Base-by-base conservation (phyloP, 805 yeast species). In the Pichia paraexigua region DNA sequence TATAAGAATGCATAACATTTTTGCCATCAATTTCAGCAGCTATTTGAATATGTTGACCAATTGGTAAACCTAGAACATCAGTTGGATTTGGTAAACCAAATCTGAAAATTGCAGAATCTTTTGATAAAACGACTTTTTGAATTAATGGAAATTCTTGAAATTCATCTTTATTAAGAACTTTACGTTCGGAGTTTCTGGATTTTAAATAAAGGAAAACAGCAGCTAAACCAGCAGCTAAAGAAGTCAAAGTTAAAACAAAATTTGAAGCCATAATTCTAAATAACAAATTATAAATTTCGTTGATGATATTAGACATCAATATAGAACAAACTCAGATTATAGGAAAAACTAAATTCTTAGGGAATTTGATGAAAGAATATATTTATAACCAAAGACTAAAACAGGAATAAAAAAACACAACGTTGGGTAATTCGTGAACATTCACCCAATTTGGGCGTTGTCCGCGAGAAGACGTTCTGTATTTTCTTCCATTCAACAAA, bases 31-130 rank as follows among this genome's bases (percentile, higher is more conserved):
- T 83, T 43, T 68, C 72, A 20, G 95, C 92, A 21, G 80, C 79
- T 60, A 91, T 81, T 44, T 89, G 79, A 64, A 92, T 84, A 67
- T 92, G 97, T 72, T 92, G 97, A 49, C 98, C 98, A 63, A 88
- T 84, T 51, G 97, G 97, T 57, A 92, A 76, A 11, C 97, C 97
- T 56, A 92, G 77, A 45, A 81, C 74, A 64, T 87, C 90, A 48
- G 79, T 75, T 39, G 83, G 75, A 56, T 78, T 75, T 49, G 96
- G 96, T 59, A 92, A 77, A 13, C 84, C 87, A 64, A 92, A 89
- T 63, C 91, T 79, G 71, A 88, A 87, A 53, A 89, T 70, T 44
- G 91, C 87, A 27, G 95, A 78, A 69, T 91, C 89, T 67, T 87
- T 92, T 41, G 86, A 76, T 24, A 92, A 73, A 41, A 82, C 76